A percentile compares a stretch with the other conserved stretches of the same genome.
These are phyloP conservation scores for Kwoniella bestiolae DNA, from an alignment of 768 basidiomycete species.

Conservation along the genomic window DNA sequence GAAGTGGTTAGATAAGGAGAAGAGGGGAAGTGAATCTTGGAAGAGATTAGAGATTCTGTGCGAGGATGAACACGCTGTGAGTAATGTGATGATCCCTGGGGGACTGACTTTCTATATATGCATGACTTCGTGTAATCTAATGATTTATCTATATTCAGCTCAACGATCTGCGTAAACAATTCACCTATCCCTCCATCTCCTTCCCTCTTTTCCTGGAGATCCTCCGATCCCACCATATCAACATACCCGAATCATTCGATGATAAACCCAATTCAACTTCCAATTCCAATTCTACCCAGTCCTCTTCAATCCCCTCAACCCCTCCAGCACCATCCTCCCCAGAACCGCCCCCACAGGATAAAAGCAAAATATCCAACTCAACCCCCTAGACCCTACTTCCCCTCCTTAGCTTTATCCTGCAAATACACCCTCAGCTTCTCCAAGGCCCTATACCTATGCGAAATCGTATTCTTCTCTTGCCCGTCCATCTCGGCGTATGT, in stretches of 20 bases:
- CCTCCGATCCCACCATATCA: conserved; percentile 13
- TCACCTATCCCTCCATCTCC: conserved; percentile 25
- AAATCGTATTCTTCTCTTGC: conserved; percentile 68
- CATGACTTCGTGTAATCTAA: not conserved
- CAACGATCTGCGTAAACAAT: conserved; percentile 23
- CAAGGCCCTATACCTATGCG: conserved; percentile 71
- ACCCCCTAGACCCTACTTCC: not conserved
- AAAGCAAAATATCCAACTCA: not conserved
- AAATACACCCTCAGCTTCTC: conserved; percentile 64
- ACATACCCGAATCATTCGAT: not conserved
- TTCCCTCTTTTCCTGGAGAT: conserved; percentile 12
- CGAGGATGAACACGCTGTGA: conserved; percentile 28
- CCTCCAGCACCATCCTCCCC: not conserved
- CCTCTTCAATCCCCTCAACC: conserved; percentile 3
- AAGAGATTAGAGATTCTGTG: conserved; percentile 14
- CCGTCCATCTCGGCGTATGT: conserved; percentile 80
- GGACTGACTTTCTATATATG: not conserved
- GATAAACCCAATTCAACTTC: not conserved
- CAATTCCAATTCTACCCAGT: conserved; percentile 5
- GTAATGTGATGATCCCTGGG: conserved; percentile 6
- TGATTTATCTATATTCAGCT: conserved; percentile 20
- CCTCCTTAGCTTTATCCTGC: conserved; percentile 34
- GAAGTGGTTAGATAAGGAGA: conserved; percentile 29
- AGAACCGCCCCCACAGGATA: not conserved
- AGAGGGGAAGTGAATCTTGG: conserved; percentile 1